phyloP scores from a whole-genome alignment of 805 yeast species.

The Lipomyces sp. region DNA sequence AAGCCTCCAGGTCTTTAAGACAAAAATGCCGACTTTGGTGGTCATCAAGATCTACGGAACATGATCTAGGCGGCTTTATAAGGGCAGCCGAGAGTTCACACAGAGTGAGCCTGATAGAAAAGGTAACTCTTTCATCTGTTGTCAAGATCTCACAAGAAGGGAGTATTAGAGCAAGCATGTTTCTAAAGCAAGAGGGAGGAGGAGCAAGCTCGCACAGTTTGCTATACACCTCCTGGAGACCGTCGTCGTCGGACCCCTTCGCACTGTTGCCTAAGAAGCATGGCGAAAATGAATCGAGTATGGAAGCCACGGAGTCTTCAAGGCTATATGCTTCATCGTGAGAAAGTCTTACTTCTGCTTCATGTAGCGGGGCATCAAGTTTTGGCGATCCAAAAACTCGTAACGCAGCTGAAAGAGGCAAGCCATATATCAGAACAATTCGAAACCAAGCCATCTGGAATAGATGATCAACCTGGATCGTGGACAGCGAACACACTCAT shows the following conservation, averaged over 20 bases:
- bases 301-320: constrained; percentile 9
- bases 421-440: neutral
- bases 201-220: constrained; percentile 32
- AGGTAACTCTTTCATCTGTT: constrained; percentile 25
- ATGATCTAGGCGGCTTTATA: constrained; percentile 21
- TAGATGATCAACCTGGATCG: neutral
- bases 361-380: neutral
- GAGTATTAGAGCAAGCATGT: constrained; percentile 24
- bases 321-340: neutral
- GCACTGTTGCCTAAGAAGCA: neutral
- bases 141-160: constrained; percentile 24
- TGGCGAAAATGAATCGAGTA: neutral
- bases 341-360: neutral
- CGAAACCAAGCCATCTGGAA: neutral
- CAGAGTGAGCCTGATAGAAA: constrained; percentile 32
- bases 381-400: constrained; percentile 3
- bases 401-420: neutral
- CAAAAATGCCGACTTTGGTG: constrained; percentile 17
- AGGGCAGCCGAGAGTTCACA: constrained; percentile 36
- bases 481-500: neutral
- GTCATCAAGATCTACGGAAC: constrained; percentile 7
- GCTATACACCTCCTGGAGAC: constrained; percentile 1
- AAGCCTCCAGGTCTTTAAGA: constrained; percentile 19
- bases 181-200: constrained; percentile 35
- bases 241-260: neutral